Conservation (phyloP, 306 rosid genomes). For the Hippophae rhamnoides region DNA sequence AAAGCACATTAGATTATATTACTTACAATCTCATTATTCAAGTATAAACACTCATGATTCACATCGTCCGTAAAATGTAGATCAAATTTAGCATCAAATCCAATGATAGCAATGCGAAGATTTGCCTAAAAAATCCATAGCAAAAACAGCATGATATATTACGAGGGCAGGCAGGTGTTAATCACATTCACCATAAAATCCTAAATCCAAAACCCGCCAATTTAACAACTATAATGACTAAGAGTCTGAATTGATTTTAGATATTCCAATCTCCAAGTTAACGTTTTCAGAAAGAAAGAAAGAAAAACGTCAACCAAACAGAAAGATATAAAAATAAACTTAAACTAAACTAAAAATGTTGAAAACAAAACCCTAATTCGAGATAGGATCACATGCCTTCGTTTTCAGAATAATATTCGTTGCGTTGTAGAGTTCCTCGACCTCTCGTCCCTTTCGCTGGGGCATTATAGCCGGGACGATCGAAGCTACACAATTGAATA, state of each 20-base stretch:
- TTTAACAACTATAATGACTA: constrained; percentile 33
- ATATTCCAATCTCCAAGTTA: not conserved
- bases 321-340: constrained; percentile 7
- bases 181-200: constrained; percentile 12
- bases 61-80: not conserved
- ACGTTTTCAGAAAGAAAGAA: constrained; percentile 4
- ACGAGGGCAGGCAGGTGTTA: constrained; percentile 3
- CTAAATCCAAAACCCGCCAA: constrained; percentile 14
- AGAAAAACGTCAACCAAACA: not conserved
- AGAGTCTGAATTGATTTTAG: constrained; percentile 14
- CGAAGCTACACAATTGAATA: constrained; percentile 24
- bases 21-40: constrained; percentile 25
- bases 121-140: not conserved
- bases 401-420: constrained; percentile 23
- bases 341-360: not conserved
- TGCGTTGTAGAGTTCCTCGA: constrained; percentile 37
- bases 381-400: constrained; percentile 41
- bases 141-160: not conserved
- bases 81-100: not conserved
- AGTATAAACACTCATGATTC: not conserved
- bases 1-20: constrained; percentile 32
- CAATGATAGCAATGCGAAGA: not conserved
- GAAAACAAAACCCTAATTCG: constrained; percentile 31
- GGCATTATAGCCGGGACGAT: constrained; percentile 22
- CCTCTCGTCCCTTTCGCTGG: constrained; percentile 23